Base-by-base conservation (phyloP, 106 monocot species). In the Phalaenopsis equestris region DNA sequence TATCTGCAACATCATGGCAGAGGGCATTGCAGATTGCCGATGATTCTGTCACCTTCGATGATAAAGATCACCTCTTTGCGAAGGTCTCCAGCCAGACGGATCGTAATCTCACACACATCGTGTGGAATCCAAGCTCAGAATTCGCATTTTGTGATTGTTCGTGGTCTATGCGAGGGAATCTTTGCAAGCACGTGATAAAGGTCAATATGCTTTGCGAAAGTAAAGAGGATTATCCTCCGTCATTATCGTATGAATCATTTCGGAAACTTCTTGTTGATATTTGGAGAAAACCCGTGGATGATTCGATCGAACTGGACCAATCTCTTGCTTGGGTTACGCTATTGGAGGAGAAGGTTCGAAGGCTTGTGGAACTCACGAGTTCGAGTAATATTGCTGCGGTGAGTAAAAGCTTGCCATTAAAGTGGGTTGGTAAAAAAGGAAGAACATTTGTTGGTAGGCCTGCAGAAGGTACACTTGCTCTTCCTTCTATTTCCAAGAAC, bases 111-210 rank as follows among this genome's bases (percentile, higher is more conserved):
- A 41, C 37, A 30, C 86, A 68, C 82, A 78, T 84, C 2, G 89
- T 99, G 9, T 95, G 89, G 92, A 99, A 99, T 83, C 89, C 94
- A 1, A 90, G 98, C 12, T 90, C 94, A 19, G 98, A 99, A 78
- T 99, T 99, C 70, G 83, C 94, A 8, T 75, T 99, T 9, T 99
- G 94, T 67, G 91, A 91, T 77, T 99, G 98, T 78, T 87, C 85
- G 0, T 99, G 98, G 98, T 90, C 98, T 43, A 80, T 93, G 87
- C 82, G 93, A 73, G 98, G 93, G 42, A 99, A 99, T 81, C 82
- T 99, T 75, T 99, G 98, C 90, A 94, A 99, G 68, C 98, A 99
- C 86, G 49, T 93, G 16, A 88, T 99, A 70, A 99, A 99, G 84
- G 98, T 86, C 8, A 99, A 87, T 56, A 83, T 88, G 82, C n/a